Conservation (phyloP, 2,329 filamentous ascomycete genomes). For the Pseudogymnoascus sp. region DNA sequence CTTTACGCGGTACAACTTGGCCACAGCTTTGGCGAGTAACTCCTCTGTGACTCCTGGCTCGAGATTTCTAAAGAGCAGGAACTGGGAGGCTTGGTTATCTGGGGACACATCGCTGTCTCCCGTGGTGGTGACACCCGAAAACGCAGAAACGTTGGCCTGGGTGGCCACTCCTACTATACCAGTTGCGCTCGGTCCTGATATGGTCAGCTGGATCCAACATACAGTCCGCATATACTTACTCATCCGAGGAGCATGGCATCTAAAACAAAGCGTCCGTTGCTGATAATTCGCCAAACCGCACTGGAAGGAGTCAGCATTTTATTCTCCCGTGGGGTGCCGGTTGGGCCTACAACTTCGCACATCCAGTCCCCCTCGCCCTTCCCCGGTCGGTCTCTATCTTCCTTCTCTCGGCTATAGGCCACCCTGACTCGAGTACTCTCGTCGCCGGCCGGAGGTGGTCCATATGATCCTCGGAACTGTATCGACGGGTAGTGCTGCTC, state of each 20-base stretch:
- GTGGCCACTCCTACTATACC: conserved; percentile 25
- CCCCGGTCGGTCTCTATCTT: conserved; percentile 37
- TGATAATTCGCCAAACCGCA: conserved; percentile 50
- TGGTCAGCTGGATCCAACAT: conserved; percentile 22
- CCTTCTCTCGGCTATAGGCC: conserved; percentile 44
- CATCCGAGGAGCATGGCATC: conserved; percentile 46
- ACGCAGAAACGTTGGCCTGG: conserved; percentile 31
- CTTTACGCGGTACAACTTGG: conserved; percentile 61
- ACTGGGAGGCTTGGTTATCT: conserved; percentile 52
- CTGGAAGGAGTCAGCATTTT: conserved; percentile 29
- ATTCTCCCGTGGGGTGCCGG: not conserved
- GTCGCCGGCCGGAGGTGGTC: conserved; percentile 33
- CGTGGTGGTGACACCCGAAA: conserved; percentile 38
- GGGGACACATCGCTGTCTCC: conserved; percentile 47
- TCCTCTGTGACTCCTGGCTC: conserved; percentile 64
- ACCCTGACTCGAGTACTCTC: conserved; percentile 33
- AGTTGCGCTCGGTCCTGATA: conserved; percentile 26
- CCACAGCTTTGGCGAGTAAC: conserved; percentile 62
- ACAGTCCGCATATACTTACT: conserved; percentile 32
- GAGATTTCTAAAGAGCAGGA: conserved; percentile 65
- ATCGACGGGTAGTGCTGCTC: conserved; percentile 43
- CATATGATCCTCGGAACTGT: conserved; percentile 38
- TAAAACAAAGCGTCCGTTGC: conserved; percentile 46
- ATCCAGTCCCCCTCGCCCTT: conserved; percentile 48
- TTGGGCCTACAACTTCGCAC: conserved; percentile 39